Conservation (phyloP, 164 flowering plant species). For the Tetracentron sinense region DNA sequence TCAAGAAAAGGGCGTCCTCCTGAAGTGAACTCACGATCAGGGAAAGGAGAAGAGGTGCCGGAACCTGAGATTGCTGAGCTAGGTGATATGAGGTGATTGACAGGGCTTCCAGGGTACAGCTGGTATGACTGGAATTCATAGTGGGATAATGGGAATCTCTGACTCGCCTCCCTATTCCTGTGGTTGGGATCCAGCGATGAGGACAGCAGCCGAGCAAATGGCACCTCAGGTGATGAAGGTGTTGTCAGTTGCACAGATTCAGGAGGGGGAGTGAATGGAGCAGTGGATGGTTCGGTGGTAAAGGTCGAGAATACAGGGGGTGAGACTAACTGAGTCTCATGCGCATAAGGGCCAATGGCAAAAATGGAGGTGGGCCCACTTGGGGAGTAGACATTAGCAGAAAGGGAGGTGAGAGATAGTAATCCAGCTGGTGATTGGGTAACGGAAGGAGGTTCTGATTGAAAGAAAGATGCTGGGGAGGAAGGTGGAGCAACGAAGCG, state of each 20-base stretch:
- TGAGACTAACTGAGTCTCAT: conserved; percentile 89
- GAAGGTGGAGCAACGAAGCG: conserved; percentile 95
- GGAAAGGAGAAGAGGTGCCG: conserved; percentile 88
- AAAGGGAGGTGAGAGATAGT: conserved; percentile 45
- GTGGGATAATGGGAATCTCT: conserved; percentile 42
- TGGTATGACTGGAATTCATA: conserved; percentile 87
- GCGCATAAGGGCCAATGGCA: conserved; percentile 95
- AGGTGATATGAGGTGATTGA: conserved; percentile 92
- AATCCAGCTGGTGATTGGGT: conserved; percentile 75
- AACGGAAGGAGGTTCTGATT: conserved; percentile 86
- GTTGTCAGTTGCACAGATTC: conserved; percentile 88
- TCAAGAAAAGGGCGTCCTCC: conserved; percentile 40
- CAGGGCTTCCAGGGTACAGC: conserved; percentile 92
- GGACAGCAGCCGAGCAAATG: conserved; percentile 71
- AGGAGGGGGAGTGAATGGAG: conserved; percentile 95
- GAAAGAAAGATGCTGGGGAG: conserved; percentile 92
- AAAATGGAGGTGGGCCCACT: conserved; percentile 73
- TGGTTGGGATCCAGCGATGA: conserved; percentile 46
- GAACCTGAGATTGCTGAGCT: conserved; percentile 85
- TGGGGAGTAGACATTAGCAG: conserved; percentile 72
- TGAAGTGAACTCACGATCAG: conserved; percentile 52
- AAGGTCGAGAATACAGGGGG: conserved; percentile 95
- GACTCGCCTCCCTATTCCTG: conserved; percentile 32
- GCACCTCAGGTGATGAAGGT: conserved; percentile 98
- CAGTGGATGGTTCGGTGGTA: conserved; percentile 95